phyloP scores from a whole-genome alignment of 1,139 yeast genomes.

The Pneumocystis oryctolagi region DNA sequence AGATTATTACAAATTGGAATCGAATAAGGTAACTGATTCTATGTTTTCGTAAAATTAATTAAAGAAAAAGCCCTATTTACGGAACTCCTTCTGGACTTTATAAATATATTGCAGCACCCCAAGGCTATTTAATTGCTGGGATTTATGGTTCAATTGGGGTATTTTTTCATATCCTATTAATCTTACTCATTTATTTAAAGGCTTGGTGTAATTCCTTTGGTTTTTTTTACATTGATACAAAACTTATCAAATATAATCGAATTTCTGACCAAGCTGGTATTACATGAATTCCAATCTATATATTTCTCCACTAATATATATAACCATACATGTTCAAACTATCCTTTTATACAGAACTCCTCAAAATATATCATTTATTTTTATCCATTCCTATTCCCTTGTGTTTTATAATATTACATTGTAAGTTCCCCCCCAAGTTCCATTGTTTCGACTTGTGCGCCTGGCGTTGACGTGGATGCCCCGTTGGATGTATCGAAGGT shows the following conservation, averaged over 20 bases:
- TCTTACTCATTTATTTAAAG: not conserved
- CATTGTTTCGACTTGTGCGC: not conserved
- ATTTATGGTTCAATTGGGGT: not conserved
- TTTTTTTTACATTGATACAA: not conserved
- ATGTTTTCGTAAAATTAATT: not conserved
- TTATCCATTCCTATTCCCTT: no score
- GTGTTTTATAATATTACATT: no score
- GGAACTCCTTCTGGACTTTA: not conserved
- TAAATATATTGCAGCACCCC: no score
- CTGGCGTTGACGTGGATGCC: not conserved
- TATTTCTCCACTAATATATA: not conserved
- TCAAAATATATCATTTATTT: not conserved
- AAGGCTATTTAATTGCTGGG: no score
- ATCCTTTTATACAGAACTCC: not conserved
- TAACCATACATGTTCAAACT: not conserved
- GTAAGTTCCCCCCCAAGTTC: not conserved
- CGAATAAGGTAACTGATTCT: not conserved
- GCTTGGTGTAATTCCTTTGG: not conserved
- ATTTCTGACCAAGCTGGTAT: not conserved
- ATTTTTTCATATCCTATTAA: not conserved
- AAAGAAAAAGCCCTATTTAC: not conserved
- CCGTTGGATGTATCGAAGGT: not conserved
- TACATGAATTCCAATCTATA: not conserved
- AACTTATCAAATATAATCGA: not conserved
- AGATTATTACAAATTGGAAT: conserved; percentile 1